Evolutionary conservation across 2,329 filamentous ascomycete genomes (phyloP), one percentile per base, ranked within the genome.

Genomic region (Trichophyton equinum): DNA sequence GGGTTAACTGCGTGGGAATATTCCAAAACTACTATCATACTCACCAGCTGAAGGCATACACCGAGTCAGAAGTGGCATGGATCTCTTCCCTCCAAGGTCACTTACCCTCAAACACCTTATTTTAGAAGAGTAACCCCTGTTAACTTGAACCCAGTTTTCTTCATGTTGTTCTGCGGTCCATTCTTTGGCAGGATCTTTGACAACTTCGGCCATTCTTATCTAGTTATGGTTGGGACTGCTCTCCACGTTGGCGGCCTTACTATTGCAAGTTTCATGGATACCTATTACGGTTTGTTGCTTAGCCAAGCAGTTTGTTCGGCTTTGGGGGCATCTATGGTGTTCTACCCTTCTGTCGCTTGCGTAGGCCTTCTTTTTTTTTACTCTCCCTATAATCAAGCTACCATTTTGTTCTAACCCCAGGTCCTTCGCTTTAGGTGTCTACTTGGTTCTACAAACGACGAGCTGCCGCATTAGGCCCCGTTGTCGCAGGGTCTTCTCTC

Each of bases 131-230:
- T 49, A 22, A n/a, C 42, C n/a, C 36, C 9, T 30, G 15, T 18
- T 57, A 20, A 40, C 33, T 30, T 57, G 55, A 22, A 15, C 2
- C 27, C n/a, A 57, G 55, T 57, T 25, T 57, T 57, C 27, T 57
- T 57, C 33, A 38, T 57, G 30, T 15, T 57, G 15, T 57, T 57
- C 30, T 38, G 55, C 20, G 84, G 85, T 0, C 82, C 83, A 0
- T 66, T 88, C 5, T 78, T 85, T n/a, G 86, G 86, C 0, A 82
- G 80, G 47, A 57, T 85, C 0, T 86, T 80, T 65, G 86, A 88
- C 66, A 80, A 75, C 60, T 81, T 82, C 60, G 85, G 86, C 0
- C 83, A 85, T 0, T 77, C 79, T 27, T 78, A 73, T 51, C 71
- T 88, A 1, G 68, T 82, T 1, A 46, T 79, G 0, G 67, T 73